These are phyloP conservation scores for Heracleum sosnowskyi DNA, from an alignment of 129 eudicot genomes.

Conservation along the genomic window DNA sequence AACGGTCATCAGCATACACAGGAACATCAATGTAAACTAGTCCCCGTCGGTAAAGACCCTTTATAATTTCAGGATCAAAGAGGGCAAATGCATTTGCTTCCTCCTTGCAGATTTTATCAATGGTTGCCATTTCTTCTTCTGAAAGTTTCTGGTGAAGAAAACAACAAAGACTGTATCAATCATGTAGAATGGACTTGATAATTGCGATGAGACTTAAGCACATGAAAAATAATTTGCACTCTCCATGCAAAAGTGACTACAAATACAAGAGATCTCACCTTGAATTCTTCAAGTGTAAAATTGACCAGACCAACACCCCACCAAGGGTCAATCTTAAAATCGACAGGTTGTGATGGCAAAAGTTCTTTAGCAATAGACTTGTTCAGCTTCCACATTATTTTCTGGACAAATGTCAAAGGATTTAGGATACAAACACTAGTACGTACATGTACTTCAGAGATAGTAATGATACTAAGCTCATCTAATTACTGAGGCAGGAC, in stretches of 20 bases:
- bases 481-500: background rate
- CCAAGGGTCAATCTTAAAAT: conserved; percentile 84
- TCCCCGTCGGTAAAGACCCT: conserved; percentile 87
- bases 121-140: conserved; percentile 93
- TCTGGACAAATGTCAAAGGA: conserved; percentile 35
- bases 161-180: conserved; percentile 8
- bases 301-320: conserved; percentile 99
- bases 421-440: background rate
- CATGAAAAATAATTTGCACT: background rate
- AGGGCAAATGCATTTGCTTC: conserved; percentile 86
- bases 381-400: conserved; percentile 99
- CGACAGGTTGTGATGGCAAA: conserved; percentile 87
- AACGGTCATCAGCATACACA: conserved; percentile 92
- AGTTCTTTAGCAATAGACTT: conserved; percentile 95
- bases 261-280: conserved; percentile 43
- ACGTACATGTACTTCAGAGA: conserved; percentile 1
- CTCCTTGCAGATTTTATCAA: conserved; percentile 95
- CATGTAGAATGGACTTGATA: background rate
- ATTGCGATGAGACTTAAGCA: background rate
- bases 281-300: conserved; percentile 92
- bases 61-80: conserved; percentile 76
- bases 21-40: conserved; percentile 86
- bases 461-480: background rate
- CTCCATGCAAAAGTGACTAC: background rate
- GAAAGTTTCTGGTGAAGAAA: conserved; percentile 67